Conservation (phyloP, 1,284 basidiomycete species). For the Fistulina hepatica region DNA sequence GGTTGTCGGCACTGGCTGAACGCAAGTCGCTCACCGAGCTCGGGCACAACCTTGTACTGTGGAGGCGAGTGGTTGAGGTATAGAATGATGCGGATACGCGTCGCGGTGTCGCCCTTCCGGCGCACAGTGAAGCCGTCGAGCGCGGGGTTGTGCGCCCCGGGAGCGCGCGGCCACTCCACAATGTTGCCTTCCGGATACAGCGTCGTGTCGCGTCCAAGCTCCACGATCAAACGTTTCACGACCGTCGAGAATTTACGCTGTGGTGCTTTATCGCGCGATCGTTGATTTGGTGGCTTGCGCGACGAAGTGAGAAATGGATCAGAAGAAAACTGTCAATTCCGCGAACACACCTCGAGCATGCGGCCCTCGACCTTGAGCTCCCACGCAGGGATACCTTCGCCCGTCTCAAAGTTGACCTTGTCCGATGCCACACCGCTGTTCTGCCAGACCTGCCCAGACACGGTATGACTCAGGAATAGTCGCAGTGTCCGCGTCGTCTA, state of each 20-base stretch:
- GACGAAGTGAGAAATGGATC: constrained; percentile 1
- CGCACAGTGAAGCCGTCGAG: constrained; percentile 86
- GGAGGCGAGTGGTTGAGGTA: constrained; percentile 83
- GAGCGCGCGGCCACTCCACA: constrained; percentile 69
- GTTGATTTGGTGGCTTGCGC: constrained; percentile 44
- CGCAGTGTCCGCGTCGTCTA: constrained; percentile 81
- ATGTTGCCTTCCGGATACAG: constrained; percentile 77
- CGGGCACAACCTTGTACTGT: constrained; percentile 72
- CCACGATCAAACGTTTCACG: constrained; percentile 77
- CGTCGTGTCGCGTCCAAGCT: constrained; percentile 76
- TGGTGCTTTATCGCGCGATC: constrained; percentile 51
- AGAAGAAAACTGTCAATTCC: neutral
- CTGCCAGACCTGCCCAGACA: constrained; percentile 82
- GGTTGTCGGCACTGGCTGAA: neutral
- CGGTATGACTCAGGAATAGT: constrained; percentile 83
- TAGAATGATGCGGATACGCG: constrained; percentile 71
- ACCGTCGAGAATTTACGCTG: constrained; percentile 79
- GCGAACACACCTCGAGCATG: constrained; percentile 55
- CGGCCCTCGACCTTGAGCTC: constrained; percentile 83
- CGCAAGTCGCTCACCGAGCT: constrained; percentile 43
- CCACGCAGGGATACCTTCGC: constrained; percentile 86
- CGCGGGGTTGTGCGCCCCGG: constrained; percentile 44
- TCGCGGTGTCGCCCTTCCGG: constrained; percentile 70
- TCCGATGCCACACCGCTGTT: constrained; percentile 31
- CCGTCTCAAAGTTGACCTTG: constrained; percentile 40